Evolutionary conservation across 371 early-diverging fungal genomes (phyloP).

Genomic region (Mucor ambiguus): DNA sequence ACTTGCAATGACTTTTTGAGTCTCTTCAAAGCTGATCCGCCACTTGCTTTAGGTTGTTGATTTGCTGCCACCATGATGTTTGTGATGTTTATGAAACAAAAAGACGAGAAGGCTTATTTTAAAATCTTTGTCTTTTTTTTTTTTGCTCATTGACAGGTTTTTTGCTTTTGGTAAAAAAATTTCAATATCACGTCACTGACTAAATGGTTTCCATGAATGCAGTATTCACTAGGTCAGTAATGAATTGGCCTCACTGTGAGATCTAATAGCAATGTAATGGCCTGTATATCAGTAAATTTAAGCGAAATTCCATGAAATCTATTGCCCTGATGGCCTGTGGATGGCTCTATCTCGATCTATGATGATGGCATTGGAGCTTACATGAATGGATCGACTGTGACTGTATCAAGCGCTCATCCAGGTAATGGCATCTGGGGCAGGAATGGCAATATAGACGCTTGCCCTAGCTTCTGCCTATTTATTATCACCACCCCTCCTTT

Average conservation of each 20-base stretch:
- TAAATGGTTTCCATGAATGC: background rate
- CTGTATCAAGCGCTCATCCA: background rate
- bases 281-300: background rate
- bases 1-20: constrained; percentile 74
- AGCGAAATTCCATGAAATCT: background rate
- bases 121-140: constrained; percentile 4
- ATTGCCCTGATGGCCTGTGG: background rate
- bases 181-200: constrained; percentile 10
- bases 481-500: background rate
- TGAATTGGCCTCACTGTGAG: background rate
- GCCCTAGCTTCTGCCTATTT: constrained; percentile 7
- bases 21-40: constrained; percentile 76
- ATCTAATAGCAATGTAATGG: background rate
- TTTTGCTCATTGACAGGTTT: constrained; percentile 9
- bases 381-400: background rate
- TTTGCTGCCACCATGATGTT: constrained; percentile 25
- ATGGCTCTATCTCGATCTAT: background rate
- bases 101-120: constrained; percentile 6
- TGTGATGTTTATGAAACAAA: background rate
- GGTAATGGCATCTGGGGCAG: constrained; percentile 3
- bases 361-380: background rate
- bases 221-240: background rate
- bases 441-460: background rate
- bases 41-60: constrained; percentile 35
- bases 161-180: constrained; percentile 7